These are phyloP conservation scores for Hansenula sp. DNA, from an alignment of 1,139 yeast species.

Conservation along the genomic window DNA sequence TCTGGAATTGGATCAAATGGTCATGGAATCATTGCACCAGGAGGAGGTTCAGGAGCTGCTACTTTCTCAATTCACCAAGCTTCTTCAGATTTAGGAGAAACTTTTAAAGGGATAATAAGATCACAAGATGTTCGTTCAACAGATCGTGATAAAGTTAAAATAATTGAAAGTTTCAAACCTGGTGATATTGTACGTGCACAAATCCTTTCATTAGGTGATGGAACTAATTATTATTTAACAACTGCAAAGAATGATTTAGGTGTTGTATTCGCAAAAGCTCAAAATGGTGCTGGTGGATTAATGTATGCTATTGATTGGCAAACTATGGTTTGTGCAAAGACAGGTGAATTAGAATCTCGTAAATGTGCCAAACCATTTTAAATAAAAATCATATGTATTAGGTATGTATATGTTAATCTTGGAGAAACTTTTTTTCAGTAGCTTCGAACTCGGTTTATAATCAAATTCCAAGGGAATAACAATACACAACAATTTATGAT, in stretches of 20 bases:
- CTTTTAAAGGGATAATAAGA: slow-evolving; percentile 84
- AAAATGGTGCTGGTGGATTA: slow-evolving; percentile 67
- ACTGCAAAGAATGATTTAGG: slow-evolving; percentile 93
- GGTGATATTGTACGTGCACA: slow-evolving; percentile 90
- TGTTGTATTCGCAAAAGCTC: slow-evolving; percentile 79
- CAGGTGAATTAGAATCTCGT: slow-evolving; percentile 74
- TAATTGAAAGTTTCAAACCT: slow-evolving; percentile 77
- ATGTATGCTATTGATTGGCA: slow-evolving; percentile 97
- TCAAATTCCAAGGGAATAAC: too few relatives aligned
- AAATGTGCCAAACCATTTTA: slow-evolving; percentile 90
- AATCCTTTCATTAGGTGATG: slow-evolving; percentile 88
- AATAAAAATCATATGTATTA: too few relatives aligned
- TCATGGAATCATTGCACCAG: slow-evolving; percentile 35
- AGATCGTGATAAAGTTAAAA: slow-evolving; percentile 82
- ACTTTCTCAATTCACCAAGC: slow-evolving; percentile 41
- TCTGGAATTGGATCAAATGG: slow-evolving; percentile 69
- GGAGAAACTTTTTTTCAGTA: too few relatives aligned
- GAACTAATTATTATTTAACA: slow-evolving; percentile 80
- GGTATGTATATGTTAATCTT: too few relatives aligned
- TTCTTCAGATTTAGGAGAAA: slow-evolving; percentile 78
- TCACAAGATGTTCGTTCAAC: slow-evolving; percentile 88
- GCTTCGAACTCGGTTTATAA: too few relatives aligned
- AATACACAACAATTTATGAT: too few relatives aligned
- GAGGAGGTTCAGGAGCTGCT: slow-evolving; percentile 59
- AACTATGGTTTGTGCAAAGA: slow-evolving; percentile 75